phyloP scores from a whole-genome alignment of 169 alveolate genomes.

The Eimeria falciformis region DNA sequence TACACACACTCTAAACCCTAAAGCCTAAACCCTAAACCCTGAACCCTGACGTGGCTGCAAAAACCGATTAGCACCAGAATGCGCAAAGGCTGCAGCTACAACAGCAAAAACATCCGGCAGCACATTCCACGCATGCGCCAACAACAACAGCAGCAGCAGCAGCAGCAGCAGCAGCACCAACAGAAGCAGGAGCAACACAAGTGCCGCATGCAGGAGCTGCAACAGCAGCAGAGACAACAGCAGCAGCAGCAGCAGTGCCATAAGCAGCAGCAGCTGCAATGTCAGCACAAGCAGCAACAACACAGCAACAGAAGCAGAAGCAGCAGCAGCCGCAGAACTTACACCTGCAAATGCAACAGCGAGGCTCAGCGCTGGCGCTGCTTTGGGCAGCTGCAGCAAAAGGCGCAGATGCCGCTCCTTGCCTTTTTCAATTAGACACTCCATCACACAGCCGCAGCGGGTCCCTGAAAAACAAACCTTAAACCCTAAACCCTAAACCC shows the following conservation, averaged over 20 bases:
- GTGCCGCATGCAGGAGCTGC: not conserved
- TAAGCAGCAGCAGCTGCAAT: no score
- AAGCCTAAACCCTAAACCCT: not conserved
- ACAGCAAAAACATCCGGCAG: not conserved
- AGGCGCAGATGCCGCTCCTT: slow-evolving; percentile 61
- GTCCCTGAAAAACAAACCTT: slow-evolving; percentile 20
- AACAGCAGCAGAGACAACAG: not conserved
- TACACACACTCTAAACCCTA: not conserved
- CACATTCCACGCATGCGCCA: not conserved
- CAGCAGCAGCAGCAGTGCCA: slow-evolving; percentile 6
- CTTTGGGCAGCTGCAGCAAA: slow-evolving; percentile 29
- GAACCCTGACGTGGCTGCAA: no score
- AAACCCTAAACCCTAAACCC: slow-evolving; percentile 17
- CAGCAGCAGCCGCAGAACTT: slow-evolving; percentile 18
- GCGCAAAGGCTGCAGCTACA: no score
- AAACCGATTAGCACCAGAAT: no score
- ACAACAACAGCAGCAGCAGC: not conserved
- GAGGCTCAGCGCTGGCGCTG: slow-evolving; percentile 27
- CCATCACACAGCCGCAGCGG: slow-evolving; percentile 61
- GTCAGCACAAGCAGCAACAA: slow-evolving; percentile 3
- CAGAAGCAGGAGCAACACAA: not conserved
- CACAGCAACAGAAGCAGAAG: not conserved
- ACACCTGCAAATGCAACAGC: slow-evolving; percentile 10
- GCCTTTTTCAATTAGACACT: slow-evolving; percentile 33
- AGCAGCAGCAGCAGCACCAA: not conserved